Conservation (phyloP, 2,329 filamentous ascomycete species). For the Cladophialophora bantiana region DNA sequence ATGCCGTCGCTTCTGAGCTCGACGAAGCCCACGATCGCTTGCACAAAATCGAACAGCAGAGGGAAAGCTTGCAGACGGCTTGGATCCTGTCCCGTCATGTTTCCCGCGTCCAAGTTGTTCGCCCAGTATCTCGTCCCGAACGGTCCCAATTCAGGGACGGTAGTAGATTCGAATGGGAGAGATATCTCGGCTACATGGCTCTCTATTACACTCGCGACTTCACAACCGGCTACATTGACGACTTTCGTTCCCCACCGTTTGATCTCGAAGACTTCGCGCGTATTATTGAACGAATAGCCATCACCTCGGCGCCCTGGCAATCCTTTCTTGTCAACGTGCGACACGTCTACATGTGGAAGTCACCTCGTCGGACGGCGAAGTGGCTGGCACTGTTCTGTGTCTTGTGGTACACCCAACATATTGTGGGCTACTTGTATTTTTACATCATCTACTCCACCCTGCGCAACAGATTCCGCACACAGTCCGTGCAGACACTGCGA, state of each 20-base stretch:
- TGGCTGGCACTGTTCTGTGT: constrained; percentile 48
- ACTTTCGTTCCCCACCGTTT: constrained; percentile 46
- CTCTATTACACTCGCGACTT: constrained; percentile 47
- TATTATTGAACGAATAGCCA: constrained; percentile 49
- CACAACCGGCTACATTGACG: constrained; percentile 46
- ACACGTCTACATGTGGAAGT: constrained; percentile 50
- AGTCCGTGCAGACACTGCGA: constrained; percentile 45
- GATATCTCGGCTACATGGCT: constrained; percentile 46
- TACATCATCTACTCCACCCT: constrained; percentile 48
- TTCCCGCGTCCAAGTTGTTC: constrained; percentile 47
- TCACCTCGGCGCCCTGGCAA: constrained; percentile 52
- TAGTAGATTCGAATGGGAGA: constrained; percentile 44
- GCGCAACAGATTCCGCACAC: constrained; percentile 43
- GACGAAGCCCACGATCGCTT: constrained; percentile 40
- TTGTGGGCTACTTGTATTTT: constrained; percentile 47
- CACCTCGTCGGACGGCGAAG: constrained; percentile 45
- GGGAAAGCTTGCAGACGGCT: constrained; percentile 48
- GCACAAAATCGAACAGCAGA: constrained; percentile 44
- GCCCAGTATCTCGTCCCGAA: constrained; percentile 43
- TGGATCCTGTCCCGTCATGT: constrained; percentile 51
- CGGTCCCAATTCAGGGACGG: constrained; percentile 41
- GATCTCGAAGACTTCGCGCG: constrained; percentile 47
- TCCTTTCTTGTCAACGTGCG: constrained; percentile 48
- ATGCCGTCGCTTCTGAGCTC: constrained; percentile 23
- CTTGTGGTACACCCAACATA: constrained; percentile 49